Percentiles rank a stretch among this genome's conserved stretches.
Conservation (phyloP, 306 rosid species). For the Trifolium subterraneum region DNA sequence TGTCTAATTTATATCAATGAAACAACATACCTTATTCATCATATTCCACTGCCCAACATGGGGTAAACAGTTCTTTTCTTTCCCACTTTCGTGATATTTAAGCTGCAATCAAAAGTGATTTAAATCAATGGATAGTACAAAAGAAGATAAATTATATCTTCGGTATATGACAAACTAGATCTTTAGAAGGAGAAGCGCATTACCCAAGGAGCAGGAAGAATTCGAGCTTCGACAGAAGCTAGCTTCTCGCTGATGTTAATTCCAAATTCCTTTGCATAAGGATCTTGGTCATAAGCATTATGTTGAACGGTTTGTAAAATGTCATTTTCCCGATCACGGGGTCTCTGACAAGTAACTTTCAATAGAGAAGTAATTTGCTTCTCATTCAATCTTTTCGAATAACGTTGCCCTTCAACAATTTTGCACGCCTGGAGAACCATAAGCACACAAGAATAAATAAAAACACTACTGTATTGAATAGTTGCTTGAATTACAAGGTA, state of each 20-base stretch:
- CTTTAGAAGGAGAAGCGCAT: conserved; percentile 28
- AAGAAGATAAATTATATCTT: conserved; percentile 1
- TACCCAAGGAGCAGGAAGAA: conserved; percentile 99
- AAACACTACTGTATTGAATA: not conserved
- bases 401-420: conserved; percentile 97
- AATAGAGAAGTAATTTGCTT: conserved; percentile 90
- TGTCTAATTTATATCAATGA: not conserved
- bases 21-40: conserved; percentile 85
- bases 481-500: conserved; percentile 24
- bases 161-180: not conserved
- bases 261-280: conserved; percentile 94
- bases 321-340: conserved; percentile 93
- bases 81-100: conserved; percentile 93
- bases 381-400: conserved; percentile 91
- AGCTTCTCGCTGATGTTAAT: conserved; percentile 85
- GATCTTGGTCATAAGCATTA: conserved; percentile 85
- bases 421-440: conserved; percentile 83
- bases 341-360: conserved; percentile 97
- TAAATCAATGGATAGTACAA: conserved; percentile 22
- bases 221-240: conserved; percentile 93
- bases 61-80: conserved; percentile 95
- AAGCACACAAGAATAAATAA: conserved; percentile 23
- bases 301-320: conserved; percentile 87
- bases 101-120: conserved; percentile 58
- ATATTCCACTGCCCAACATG: conserved; percentile 99